Conservation (phyloP, 106 monocot species). For the Agapanthus africanus region DNA sequence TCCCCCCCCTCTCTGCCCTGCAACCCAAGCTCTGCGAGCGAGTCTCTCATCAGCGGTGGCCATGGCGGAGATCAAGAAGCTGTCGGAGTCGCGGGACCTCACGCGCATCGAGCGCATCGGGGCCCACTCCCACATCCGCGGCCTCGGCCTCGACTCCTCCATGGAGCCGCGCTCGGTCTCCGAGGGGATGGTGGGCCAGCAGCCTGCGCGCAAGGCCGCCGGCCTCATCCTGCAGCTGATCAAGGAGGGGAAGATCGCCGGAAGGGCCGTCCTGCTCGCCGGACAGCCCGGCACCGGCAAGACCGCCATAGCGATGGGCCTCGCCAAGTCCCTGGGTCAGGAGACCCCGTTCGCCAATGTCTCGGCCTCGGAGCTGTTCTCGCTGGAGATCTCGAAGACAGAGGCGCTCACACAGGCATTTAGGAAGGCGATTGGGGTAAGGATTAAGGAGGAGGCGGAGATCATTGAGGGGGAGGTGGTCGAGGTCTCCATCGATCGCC, state of each 20-base stretch:
- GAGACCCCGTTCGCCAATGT: constrained; percentile 81
- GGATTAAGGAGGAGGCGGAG: constrained; percentile 98
- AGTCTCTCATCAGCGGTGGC: no score
- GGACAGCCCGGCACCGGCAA: constrained; percentile 97
- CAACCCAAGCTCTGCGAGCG: no score
- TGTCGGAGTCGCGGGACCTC: constrained; percentile 44
- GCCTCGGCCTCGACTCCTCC: constrained; percentile 53
- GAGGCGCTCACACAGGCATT: constrained; percentile 88
- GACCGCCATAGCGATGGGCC: constrained; percentile 85
- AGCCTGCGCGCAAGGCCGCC: constrained; percentile 43
- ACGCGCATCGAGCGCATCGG: constrained; percentile 68
- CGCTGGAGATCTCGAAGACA: constrained; percentile 78
- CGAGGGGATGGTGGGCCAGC: constrained; percentile 68
- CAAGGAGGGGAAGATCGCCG: constrained; percentile 51
- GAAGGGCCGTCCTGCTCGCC: constrained; percentile 83
- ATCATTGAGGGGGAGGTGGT: constrained; percentile 98
- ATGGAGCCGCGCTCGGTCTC: constrained; percentile 39
- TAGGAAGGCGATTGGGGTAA: constrained; percentile 65
- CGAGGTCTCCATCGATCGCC: constrained; percentile 83
- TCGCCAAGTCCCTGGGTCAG: constrained; percentile 75
- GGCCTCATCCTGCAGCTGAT: constrained; percentile 51
- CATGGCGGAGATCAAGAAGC: constrained; percentile 57
- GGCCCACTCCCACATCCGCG: constrained; percentile 68
- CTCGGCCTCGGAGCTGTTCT: constrained; percentile 75
- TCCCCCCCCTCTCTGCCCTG: no score